Evolutionary conservation across 768 basidiomycete genomes (phyloP).

Genomic region (Leccinum variicolor): DNA sequence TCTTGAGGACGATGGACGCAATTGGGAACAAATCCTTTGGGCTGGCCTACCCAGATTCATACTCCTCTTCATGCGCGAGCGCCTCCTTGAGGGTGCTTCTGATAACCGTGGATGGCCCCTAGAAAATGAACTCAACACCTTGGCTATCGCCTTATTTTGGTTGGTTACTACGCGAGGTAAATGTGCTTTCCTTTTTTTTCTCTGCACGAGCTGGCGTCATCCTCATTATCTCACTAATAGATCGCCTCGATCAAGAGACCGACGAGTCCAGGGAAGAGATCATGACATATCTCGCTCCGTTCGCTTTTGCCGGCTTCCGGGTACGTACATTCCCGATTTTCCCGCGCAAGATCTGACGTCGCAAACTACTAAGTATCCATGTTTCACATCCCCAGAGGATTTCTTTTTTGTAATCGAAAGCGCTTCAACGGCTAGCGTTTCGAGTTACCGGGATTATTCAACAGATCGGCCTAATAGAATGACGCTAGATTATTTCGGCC

Average conservation of each 20-base stretch:
- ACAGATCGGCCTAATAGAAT: constrained; percentile 29
- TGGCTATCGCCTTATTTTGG: constrained; percentile 51
- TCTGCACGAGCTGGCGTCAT: not conserved
- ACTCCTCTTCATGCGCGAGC: constrained; percentile 36
- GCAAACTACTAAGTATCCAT: constrained; percentile 30
- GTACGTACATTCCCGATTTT: constrained; percentile 32
- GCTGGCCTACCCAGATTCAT: constrained; percentile 43
- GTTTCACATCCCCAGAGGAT: constrained; percentile 37
- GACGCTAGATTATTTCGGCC: constrained; percentile 44
- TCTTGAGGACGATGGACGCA: constrained; percentile 51
- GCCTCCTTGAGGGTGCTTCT: constrained; percentile 37
- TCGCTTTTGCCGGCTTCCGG: constrained; percentile 47
- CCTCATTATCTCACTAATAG: constrained; percentile 6
- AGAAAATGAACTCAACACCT: constrained; percentile 41
- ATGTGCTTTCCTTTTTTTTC: not conserved
- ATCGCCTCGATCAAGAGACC: constrained; percentile 32
- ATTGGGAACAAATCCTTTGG: constrained; percentile 44
- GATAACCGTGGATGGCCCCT: constrained; percentile 48
- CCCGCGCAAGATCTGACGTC: constrained; percentile 6
- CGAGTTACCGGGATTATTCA: constrained; percentile 27
- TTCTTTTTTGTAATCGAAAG: constrained; percentile 22
- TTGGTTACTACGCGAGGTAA: constrained; percentile 35
- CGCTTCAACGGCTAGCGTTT: constrained; percentile 12
- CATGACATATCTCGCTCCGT: constrained; percentile 39
- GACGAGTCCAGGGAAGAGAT: constrained; percentile 31